These are phyloP conservation scores for Aspergillus alliaceus DNA, from an alignment of 2,329 filamentous ascomycete genomes.

Conservation along the genomic window DNA sequence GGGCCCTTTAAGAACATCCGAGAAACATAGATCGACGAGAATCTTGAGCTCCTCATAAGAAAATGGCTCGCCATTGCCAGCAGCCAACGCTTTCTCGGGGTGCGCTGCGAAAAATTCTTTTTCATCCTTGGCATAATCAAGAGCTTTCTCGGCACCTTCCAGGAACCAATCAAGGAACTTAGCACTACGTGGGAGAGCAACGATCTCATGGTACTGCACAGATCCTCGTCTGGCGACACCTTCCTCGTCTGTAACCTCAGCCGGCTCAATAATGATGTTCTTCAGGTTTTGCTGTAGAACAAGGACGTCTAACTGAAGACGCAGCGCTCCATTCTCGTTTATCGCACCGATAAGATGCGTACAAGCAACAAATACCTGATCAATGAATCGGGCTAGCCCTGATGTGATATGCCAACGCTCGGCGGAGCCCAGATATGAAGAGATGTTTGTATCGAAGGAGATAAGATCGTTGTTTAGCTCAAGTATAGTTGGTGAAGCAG, in stretches of 20 bases:
- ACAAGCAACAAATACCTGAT: constrained; percentile 73
- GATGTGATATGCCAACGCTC: constrained; percentile 75
- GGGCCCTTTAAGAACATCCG: constrained; percentile 43
- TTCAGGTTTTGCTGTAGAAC: constrained; percentile 96
- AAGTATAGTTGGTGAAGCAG: constrained; percentile 67
- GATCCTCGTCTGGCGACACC: background rate
- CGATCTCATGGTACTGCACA: constrained; percentile 30
- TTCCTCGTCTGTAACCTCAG: constrained; percentile 10
- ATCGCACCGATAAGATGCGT: constrained; percentile 72
- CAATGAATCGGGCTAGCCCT: constrained; percentile 75
- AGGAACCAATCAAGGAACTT: constrained; percentile 52
- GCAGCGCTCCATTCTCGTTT: constrained; percentile 78
- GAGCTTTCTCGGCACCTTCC: constrained; percentile 44
- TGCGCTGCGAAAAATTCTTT: constrained; percentile 41
- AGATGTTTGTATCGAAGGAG: constrained; percentile 81
- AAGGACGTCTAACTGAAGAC: constrained; percentile 90
- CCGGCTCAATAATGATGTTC: constrained; percentile 65
- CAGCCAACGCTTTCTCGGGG: constrained; percentile 33
- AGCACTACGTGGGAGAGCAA: constrained; percentile 44
- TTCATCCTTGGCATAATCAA: constrained; percentile 46
- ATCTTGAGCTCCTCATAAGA: constrained; percentile 48
- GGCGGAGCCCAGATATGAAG: constrained; percentile 67
- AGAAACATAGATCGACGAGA: constrained; percentile 48
- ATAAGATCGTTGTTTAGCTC: constrained; percentile 79
- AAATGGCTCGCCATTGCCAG: constrained; percentile 44